Evolutionary conservation across 495 filamentous ascomycete genomes (phyloP).

Genomic region (Hamigera avellanea): DNA sequence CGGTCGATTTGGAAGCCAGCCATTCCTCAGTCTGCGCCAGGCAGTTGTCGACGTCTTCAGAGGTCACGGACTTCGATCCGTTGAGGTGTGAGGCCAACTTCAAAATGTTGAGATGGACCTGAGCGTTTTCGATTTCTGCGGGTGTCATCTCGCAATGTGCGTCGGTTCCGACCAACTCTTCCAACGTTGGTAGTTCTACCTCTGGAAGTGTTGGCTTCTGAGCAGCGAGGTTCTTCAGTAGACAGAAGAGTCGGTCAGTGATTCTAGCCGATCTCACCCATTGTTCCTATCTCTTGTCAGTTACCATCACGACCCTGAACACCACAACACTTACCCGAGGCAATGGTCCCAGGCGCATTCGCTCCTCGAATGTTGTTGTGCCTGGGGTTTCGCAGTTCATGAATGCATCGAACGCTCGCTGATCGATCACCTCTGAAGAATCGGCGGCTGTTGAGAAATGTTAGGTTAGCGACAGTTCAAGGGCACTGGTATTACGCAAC

Average conservation of each 20-base stretch:
- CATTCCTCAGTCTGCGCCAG: constrained; percentile 25
- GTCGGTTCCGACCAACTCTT: constrained; percentile 12
- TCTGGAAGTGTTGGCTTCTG: constrained; percentile 23
- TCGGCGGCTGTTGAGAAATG: constrained; percentile 17
- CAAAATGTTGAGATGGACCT: constrained; percentile 22
- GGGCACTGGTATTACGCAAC: constrained; percentile 1
- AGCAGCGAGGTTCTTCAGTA: constrained; percentile 19
- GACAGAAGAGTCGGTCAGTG: constrained; percentile 24
- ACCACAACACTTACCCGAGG: constrained; percentile 20
- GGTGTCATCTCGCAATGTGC: constrained; percentile 21
- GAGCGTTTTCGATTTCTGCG: constrained; percentile 20
- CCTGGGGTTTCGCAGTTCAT: constrained; percentile 32
- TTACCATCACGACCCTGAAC: background rate
- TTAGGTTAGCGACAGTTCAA: background rate
- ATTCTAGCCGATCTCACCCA: constrained; percentile 27
- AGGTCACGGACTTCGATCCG: constrained; percentile 22
- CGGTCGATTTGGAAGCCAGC: constrained; percentile 16
- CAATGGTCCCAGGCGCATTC: constrained; percentile 26
- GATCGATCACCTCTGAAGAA: constrained; percentile 15
- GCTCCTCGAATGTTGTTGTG: constrained; percentile 29
- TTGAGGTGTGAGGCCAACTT: constrained; percentile 22
- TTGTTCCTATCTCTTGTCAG: constrained; percentile 15
- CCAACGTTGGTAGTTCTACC: constrained; percentile 17
- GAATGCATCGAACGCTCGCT: constrained; percentile 27
- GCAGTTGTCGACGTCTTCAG: constrained; percentile 19